phyloP scores from a whole-genome alignment of 106 monocot genomes.

The Allium cepa region DNA sequence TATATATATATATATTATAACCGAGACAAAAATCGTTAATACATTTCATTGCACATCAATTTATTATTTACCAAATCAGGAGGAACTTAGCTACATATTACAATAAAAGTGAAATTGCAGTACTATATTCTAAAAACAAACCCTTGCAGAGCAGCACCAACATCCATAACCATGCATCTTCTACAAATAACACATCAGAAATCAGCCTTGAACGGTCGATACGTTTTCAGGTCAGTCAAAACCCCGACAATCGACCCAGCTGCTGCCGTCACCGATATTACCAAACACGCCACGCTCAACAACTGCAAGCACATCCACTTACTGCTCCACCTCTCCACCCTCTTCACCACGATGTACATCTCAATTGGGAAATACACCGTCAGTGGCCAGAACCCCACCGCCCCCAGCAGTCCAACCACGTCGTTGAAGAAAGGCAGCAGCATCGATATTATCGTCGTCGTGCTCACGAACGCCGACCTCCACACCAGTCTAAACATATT shows the following conservation, averaged over 20 bases:
- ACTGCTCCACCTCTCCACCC: slow-evolving; percentile 50
- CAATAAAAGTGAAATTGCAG: too few relatives aligned
- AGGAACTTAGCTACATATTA: too few relatives aligned
- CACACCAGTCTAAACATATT: slow-evolving; percentile 70
- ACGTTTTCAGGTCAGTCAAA: slow-evolving; percentile 50
- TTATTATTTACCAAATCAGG: too few relatives aligned
- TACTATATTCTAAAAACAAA: too few relatives aligned
- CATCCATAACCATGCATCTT: too few relatives aligned
- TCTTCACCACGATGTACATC: slow-evolving; percentile 78
- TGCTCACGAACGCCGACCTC: slow-evolving; percentile 57
- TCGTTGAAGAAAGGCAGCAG: slow-evolving; percentile 96
- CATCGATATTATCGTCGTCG: slow-evolving; percentile 80
- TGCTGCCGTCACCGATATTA: slow-evolving; percentile 51
- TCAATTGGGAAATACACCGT: slow-evolving; percentile 91
- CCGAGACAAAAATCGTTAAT: too few relatives aligned
- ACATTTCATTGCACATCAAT: too few relatives aligned
- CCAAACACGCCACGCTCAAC: slow-evolving; percentile 63
- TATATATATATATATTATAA: too few relatives aligned
- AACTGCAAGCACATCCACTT: slow-evolving; percentile 73
- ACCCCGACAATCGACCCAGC: slow-evolving; percentile 72
- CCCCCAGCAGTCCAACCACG: slow-evolving; percentile 84
- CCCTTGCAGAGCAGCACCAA: too few relatives aligned
- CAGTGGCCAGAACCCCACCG: slow-evolving; percentile 83
- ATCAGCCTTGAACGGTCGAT: slow-evolving; percentile 40
- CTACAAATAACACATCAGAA: too few relatives aligned